Percentiles rank a stretch among this genome's conserved stretches.
These are phyloP conservation scores for Quercus lobata DNA, from an alignment of 331 rosid species.

Conservation along the genomic window DNA sequence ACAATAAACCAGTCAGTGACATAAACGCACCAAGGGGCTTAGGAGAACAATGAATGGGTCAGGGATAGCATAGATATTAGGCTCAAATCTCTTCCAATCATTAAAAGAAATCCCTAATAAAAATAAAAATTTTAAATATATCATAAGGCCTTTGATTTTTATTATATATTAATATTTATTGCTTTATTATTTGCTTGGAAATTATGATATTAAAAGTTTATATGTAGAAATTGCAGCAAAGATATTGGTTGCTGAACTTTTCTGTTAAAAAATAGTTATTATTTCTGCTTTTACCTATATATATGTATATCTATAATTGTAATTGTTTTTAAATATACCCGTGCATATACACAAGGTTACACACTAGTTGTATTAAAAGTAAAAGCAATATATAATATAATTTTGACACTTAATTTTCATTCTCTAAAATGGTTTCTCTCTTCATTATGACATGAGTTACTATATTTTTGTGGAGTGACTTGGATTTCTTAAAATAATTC, in stretches of 20 bases:
- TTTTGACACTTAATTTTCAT: neutral
- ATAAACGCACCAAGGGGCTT: neutral
- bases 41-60: neutral
- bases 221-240: neutral
- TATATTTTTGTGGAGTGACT: neutral
- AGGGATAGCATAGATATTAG: neutral
- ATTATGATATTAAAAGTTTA: neutral
- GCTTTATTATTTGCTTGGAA: neutral
- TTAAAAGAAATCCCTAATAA: neutral
- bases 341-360: no score
- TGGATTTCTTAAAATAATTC: neutral
- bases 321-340: no score
- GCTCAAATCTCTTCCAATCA: neutral
- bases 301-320: no score
- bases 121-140: neutral
- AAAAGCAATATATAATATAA: neutral
- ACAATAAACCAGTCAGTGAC: neutral
- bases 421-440: neutral
- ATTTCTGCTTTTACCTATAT: neutral
- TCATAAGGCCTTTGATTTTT: neutral
- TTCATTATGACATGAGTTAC: neutral
- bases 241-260: neutral
- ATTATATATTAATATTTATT: neutral
- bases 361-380: neutral
- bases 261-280: neutral